Evolutionary conservation across 441 rosid species (phyloP).

Genomic region (Rhodomyrtus psidioides): DNA sequence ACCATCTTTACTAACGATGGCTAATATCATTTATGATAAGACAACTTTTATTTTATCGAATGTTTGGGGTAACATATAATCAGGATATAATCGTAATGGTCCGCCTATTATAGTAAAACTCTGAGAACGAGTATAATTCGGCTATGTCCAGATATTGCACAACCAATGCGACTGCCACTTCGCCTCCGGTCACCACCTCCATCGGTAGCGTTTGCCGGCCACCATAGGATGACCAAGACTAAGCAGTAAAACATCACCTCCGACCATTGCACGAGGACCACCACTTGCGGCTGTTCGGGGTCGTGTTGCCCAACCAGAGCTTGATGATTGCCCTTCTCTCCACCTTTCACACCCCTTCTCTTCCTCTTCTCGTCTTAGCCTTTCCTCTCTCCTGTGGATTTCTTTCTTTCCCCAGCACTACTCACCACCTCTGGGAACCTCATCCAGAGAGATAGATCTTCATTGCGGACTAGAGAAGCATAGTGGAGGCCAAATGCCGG

Average conservation of each 20-base stretch:
- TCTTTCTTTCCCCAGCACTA: not conserved
- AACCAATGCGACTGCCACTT: not conserved
- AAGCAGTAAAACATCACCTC: not conserved
- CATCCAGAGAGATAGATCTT: not conserved
- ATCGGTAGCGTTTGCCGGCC: not conserved
- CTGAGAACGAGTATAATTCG: not conserved
- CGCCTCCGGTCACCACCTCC: not conserved
- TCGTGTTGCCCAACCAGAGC: not conserved
- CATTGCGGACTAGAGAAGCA: not conserved
- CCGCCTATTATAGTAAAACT: not conserved
- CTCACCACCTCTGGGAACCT: not conserved
- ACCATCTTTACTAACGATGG: no score
- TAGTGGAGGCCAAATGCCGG: slow-evolving; percentile 28
- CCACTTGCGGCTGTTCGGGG: not conserved
- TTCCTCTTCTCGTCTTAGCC: not conserved
- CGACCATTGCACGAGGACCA: not conserved
- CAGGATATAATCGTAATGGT: not conserved
- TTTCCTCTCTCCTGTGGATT: not conserved
- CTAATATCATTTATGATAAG: no score
- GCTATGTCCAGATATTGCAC: not conserved
- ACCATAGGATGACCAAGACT: not conserved
- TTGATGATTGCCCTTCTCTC: not conserved
- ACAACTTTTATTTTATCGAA: not conserved
- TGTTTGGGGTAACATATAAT: not conserved
- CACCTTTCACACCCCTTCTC: not conserved